These are phyloP conservation scores for Pleurotus tuber-regium DNA, from an alignment of 768 basidiomycete genomes.

Conservation along the genomic window DNA sequence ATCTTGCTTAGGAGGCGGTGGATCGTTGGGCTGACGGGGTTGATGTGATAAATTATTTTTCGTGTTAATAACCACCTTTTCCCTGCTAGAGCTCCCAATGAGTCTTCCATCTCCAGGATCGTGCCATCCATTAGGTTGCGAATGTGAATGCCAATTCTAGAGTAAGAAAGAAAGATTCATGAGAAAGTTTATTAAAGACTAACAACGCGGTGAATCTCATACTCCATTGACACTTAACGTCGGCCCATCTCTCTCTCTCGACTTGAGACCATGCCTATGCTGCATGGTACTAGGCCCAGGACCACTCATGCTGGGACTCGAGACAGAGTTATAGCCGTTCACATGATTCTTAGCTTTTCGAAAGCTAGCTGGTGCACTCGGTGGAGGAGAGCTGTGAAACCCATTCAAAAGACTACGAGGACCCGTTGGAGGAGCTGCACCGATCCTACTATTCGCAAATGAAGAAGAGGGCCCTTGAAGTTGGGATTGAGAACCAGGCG, in stretches of 20 bases:
- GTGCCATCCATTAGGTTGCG: constrained; percentile 25
- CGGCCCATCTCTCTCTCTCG: constrained; percentile 17
- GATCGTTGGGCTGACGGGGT: constrained; percentile 1
- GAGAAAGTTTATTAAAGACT: neutral
- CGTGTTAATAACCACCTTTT: constrained; percentile 18
- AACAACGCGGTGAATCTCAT: neutral
- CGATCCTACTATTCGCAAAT: constrained; percentile 37
- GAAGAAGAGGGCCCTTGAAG: constrained; percentile 16
- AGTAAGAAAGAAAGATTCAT: constrained; percentile 7
- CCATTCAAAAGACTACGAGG: constrained; percentile 58
- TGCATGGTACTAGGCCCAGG: constrained; percentile 21
- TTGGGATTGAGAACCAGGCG: constrained; percentile 22
- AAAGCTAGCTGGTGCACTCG: constrained; percentile 21
- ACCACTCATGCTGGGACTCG: constrained; percentile 11
- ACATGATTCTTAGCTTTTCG: constrained; percentile 38
- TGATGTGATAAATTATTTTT: constrained; percentile 16
- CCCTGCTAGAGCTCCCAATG: constrained; percentile 5
- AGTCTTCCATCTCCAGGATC: constrained; percentile 9
- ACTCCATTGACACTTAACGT: constrained; percentile 4
- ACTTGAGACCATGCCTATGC: constrained; percentile 17
- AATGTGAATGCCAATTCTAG: constrained; percentile 27
- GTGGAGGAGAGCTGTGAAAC: constrained; percentile 21
- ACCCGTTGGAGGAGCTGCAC: constrained; percentile 60
- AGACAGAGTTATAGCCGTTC: constrained; percentile 32
- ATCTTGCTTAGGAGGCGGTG: constrained; percentile 3